Base-by-base conservation (phyloP, 768 basidiomycete genomes). In the Mycena maculata region DNA sequence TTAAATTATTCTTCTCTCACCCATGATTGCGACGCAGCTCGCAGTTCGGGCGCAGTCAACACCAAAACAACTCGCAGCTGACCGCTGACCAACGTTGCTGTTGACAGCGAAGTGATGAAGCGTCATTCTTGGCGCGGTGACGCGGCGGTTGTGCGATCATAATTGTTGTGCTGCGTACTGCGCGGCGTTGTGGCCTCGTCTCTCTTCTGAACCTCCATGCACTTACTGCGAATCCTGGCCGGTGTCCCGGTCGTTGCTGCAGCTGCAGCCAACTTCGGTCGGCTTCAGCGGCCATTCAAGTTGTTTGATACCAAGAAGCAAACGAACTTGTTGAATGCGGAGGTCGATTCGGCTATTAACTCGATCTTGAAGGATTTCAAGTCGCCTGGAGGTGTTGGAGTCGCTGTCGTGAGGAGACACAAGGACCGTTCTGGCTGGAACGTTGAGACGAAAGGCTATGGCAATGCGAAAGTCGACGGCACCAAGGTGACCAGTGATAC, bases 381-480 rank as follows among this genome's bases (percentile, higher is more conserved):
- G 3, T 44, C 68, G 2, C 72, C 72, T 15, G 70, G 68, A 13
- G 72, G 72, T 0, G 58, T 70, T 15, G 56, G 30, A 28, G 64
- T 72, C 6, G 71, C 70, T 20, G 60, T 68, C 13, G 71, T 73
- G 2, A 66, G 23, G 9, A 67, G 48, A 42, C 39, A 16, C 23
- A 5, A 42, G 23, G 33, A 33, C 2, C 38, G n/a, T n/a, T 30
- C 33, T 10, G 39, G 41, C 13, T 73, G 71, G 72, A 31, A 4
- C 0, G 58, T 70, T 6, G 72, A 73, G 33, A 73, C 71, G 4
- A 70, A 72, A 41, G 72, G 72, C 8, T 73, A 73, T 16, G 72
- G 72, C 18, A 25, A 62, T 33, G 72, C 72, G 7, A 70, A 63
- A 45, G 41, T 33, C 38, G 71, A 71, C 39, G 71, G 71, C 18